Conservation (phyloP, 345 rosid genomes). For the Eucalyptus polyanthemos region DNA sequence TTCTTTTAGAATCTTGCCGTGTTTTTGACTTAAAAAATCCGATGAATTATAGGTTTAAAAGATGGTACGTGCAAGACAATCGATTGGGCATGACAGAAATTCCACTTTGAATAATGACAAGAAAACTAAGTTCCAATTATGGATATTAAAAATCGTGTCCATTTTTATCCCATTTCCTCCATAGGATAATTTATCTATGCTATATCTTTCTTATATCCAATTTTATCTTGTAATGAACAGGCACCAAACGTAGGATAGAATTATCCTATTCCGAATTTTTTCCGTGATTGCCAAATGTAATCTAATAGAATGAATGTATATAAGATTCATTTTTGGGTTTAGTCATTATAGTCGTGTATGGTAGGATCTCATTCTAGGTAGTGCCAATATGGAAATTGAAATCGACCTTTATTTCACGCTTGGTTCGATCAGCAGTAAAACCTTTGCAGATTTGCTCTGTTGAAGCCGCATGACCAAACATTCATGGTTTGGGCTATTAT, state of each 20-base stretch:
- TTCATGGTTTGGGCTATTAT: rapidly evolving
- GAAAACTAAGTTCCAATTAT: background rate
- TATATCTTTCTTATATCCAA: rapidly evolving
- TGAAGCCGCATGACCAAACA: background rate
- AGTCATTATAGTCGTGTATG: too few species aligned
- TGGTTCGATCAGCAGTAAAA: rapidly evolving
- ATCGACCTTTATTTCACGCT: too few species aligned
- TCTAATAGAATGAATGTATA: too few species aligned
- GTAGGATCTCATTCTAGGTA: too few species aligned
- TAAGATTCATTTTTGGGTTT: too few species aligned
- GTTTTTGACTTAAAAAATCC: background rate
- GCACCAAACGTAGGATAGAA: rapidly evolving
- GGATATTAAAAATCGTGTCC: rapidly evolving
- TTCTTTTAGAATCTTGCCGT: background rate
- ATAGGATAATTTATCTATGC: rapidly evolving
- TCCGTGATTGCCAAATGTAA: rapidly evolving
- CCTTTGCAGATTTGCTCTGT: rapidly evolving
- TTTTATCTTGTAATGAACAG: rapidly evolving
- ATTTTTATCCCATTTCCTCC: rapidly evolving
- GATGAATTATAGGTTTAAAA: background rate
- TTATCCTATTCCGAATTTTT: rapidly evolving
- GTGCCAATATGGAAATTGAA: too few species aligned
- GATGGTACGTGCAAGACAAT: background rate
- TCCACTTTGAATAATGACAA: background rate
- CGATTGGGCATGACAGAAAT: background rate